These are phyloP conservation scores for Selaginella moellendorffii DNA, from an alignment of 75 land plant genomes.

Conservation along the genomic window DNA sequence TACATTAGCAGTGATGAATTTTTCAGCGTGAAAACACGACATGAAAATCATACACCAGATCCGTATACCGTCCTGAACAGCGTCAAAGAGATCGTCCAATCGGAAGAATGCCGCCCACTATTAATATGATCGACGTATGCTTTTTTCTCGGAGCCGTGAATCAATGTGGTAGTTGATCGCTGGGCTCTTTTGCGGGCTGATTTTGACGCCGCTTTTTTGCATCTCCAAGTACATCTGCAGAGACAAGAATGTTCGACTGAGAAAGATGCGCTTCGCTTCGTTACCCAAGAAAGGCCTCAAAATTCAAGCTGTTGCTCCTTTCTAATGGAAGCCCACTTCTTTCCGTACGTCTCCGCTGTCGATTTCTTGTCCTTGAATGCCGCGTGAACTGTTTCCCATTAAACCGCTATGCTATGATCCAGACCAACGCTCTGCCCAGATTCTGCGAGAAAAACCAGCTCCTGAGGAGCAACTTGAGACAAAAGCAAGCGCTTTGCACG, in stretches of 20 bases:
- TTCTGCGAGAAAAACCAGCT: no score
- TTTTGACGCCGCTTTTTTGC: not conserved
- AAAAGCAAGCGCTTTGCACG: no score
- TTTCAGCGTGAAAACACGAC: no score
- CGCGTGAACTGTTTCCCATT: no score
- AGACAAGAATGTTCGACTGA: constrained; percentile 19
- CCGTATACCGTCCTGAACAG: not conserved
- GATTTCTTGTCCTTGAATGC: no score
- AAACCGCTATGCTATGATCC: no score
- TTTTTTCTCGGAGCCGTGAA: constrained; percentile 5
- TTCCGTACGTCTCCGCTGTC: no score
- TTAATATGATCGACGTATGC: constrained; percentile 7
- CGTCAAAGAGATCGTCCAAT: not conserved
- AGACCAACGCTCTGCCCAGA: no score
- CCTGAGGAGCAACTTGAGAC: no score
- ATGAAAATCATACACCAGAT: no score
- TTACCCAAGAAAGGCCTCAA: constrained; percentile 64
- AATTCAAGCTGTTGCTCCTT: constrained; percentile 50
- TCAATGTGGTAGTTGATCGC: not conserved
- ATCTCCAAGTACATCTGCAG: constrained; percentile 6
- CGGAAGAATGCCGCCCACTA: not conserved
- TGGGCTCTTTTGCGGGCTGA: not conserved
- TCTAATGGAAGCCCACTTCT: no score
- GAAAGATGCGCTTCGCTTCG: no score
- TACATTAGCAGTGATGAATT: not conserved